Percentiles rank a stretch among this genome's conserved stretches.
Conservation (phyloP, 129 eudicot genomes). For the Ambrosia artemisiifolia region DNA sequence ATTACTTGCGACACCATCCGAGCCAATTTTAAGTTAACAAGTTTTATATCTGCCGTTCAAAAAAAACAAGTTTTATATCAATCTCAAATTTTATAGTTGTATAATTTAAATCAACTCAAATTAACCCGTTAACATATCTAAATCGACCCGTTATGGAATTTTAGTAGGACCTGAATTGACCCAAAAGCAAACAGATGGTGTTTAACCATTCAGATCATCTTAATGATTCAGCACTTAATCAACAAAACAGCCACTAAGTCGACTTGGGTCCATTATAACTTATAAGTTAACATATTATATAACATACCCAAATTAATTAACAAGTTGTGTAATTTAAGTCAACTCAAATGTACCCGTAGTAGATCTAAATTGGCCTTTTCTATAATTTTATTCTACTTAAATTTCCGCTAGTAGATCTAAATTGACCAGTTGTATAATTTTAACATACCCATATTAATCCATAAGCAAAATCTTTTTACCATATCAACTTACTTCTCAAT, state of each 20-base stretch:
- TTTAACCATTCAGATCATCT: too few species aligned
- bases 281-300: too few species aligned
- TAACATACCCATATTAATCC: neutral
- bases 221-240: too few species aligned
- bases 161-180: neutral
- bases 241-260: too few species aligned
- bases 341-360: neutral
- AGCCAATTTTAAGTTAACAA: neutral
- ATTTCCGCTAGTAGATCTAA: neutral
- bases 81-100: neutral
- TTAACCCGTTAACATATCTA: neutral
- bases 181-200: too few species aligned
- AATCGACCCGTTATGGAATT: neutral
- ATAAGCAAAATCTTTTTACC: too few species aligned
- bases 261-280: too few species aligned
- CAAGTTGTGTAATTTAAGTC: neutral
- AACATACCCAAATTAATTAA: neutral
- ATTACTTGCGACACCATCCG: neutral
- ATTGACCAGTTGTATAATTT: too few species aligned
- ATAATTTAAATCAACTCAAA: neutral
- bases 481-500: too few species aligned
- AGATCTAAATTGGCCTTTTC: too few species aligned
- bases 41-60: conserved; percentile 1
- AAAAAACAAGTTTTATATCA: neutral
- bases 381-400: neutral